These are phyloP conservation scores for Fusarium caatingaense DNA, from an alignment of 2,329 filamentous ascomycete genomes.

Conservation along the genomic window DNA sequence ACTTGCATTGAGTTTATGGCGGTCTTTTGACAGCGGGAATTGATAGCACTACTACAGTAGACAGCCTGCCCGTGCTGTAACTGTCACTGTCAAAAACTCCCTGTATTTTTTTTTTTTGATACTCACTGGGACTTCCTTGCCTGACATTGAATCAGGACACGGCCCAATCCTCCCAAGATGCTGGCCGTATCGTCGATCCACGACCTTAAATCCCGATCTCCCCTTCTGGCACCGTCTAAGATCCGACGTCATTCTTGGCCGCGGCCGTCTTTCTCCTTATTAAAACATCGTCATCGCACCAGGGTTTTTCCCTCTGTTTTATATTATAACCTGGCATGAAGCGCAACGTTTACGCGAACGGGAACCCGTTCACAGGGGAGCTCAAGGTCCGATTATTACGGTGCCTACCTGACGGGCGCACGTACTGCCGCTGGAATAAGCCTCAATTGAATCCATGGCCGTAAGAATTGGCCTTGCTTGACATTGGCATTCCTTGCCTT, in stretches of 20 bases:
- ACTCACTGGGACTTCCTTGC: slow-evolving; percentile 13
- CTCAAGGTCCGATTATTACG: background rate
- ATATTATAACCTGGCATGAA: slow-evolving; percentile 23
- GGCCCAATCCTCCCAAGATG: slow-evolving; percentile 10
- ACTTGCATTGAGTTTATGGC: slow-evolving; percentile 17
- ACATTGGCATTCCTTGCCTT: background rate
- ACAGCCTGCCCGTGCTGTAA: background rate
- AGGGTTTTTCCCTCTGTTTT: slow-evolving; percentile 4
- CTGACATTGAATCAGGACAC: slow-evolving; percentile 2
- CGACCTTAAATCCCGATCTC: slow-evolving; percentile 44
- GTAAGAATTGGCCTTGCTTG: background rate
- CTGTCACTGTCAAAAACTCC: background rate
- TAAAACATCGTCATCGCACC: slow-evolving; percentile 37
- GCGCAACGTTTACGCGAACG: slow-evolving; percentile 14
- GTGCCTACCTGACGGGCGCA: slow-evolving; percentile 1
- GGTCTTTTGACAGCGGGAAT: slow-evolving; percentile 1
- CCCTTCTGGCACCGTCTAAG: slow-evolving; percentile 28
- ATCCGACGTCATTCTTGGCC: slow-evolving; percentile 44
- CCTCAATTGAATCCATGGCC: slow-evolving; percentile 11
- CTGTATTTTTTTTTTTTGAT: slow-evolving; percentile 7
- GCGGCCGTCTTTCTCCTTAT: slow-evolving; percentile 26
- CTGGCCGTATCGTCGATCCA: slow-evolving; percentile 43
- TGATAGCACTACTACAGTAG: background rate
- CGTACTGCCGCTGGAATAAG: slow-evolving; percentile 32
- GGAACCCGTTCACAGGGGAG: background rate